phyloP scores from a whole-genome alignment of 306 rosid species.

The Sicyos edulis region DNA sequence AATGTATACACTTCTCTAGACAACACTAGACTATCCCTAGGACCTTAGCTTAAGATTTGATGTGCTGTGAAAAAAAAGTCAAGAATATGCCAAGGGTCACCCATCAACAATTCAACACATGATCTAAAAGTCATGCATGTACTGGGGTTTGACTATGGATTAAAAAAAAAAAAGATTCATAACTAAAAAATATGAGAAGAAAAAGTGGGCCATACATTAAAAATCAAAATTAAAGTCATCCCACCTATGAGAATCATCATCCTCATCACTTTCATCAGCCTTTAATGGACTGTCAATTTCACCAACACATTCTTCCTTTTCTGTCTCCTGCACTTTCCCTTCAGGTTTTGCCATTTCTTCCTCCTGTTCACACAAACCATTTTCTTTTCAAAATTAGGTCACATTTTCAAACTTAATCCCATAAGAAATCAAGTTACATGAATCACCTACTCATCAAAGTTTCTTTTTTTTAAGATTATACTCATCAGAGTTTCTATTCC shows the following conservation, averaged over 20 bases:
- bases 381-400: no score
- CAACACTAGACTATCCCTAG: neutral
- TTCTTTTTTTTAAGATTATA: no score
- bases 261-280: conserved; percentile 45
- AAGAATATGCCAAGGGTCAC: neutral
- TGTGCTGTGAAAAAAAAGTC: neutral
- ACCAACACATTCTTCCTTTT: conserved; percentile 28
- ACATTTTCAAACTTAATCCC: neutral
- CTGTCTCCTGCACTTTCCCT: conserved; percentile 19
- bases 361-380: conserved; percentile 43
- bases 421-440: neutral
- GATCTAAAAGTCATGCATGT: conserved; percentile 7
- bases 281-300: conserved; percentile 42
- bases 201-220: neutral
- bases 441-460: neutral
- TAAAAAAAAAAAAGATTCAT: neutral
- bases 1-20: neutral
- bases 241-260: conserved; percentile 38
- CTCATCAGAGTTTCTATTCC: neutral
- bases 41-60: neutral
- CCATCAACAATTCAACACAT: neutral
- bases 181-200: neutral
- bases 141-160: neutral
- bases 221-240: conserved; percentile 31
- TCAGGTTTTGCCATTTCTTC: conserved; percentile 35